Evolutionary conservation across 345 rosid genomes (phyloP).

Genomic region (Geranium rotundifolium): DNA sequence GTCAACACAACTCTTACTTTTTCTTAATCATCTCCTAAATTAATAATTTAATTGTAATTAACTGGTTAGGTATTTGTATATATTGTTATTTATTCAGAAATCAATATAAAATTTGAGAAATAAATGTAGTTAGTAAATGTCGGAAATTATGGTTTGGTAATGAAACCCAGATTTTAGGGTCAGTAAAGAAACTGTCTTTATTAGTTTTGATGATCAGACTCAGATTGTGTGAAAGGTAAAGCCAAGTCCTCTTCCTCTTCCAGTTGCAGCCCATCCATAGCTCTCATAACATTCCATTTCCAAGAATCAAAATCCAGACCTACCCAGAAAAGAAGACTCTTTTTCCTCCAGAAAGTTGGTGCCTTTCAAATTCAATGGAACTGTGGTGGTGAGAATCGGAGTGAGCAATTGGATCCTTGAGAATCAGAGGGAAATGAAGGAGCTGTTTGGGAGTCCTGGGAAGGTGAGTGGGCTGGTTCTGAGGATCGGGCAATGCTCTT

Average conservation of each 20-base stretch:
- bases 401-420: no score
- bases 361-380: not conserved
- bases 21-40: no score
- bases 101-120: no score
- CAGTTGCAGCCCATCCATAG: not conserved
- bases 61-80: no score
- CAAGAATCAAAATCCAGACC: not conserved
- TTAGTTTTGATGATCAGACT: not conserved
- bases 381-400: not conserved
- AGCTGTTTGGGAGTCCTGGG: slow-evolving; percentile 1
- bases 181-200: not conserved
- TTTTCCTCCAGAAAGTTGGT: not conserved
- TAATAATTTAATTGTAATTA: no score
- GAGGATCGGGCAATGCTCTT: not conserved
- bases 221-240: no score
- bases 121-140: no score
- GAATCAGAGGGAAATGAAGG: not conserved
- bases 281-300: not conserved
- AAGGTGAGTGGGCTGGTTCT: slow-evolving; percentile 1
- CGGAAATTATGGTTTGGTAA: not conserved
- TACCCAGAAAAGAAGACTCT: not conserved
- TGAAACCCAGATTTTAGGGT: not conserved
- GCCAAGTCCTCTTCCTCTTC: no score
- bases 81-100: no score
- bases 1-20: no score